phyloP scores from a whole-genome alignment of 75 land plant genomes.

The Cryptomeria japonica region DNA sequence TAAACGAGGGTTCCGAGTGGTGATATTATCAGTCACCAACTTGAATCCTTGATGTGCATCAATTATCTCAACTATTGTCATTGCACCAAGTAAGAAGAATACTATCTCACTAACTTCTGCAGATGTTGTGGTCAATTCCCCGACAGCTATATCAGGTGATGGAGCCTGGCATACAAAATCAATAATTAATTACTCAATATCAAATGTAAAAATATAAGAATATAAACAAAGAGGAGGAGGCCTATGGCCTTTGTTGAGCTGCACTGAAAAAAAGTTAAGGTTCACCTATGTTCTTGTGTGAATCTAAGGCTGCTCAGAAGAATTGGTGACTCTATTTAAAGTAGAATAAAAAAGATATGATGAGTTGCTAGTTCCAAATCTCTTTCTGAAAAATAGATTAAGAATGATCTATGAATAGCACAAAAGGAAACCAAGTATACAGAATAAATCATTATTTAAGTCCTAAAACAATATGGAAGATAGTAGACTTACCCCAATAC shows the following conservation, averaged over 20 bases:
- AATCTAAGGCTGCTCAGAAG: background rate
- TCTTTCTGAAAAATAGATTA: background rate
- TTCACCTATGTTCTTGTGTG: background rate
- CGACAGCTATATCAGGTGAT: slow-evolving; percentile 68
- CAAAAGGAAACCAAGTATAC: background rate
- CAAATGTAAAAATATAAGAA: background rate
- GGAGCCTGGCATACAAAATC: slow-evolving; percentile 63
- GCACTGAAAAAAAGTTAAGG: background rate
- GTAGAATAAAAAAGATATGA: background rate
- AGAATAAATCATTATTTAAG: background rate
- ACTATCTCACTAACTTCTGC: slow-evolving; percentile 96
- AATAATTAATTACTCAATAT: background rate
- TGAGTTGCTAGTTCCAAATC: background rate
- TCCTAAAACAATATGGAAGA: background rate
- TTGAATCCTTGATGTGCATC: slow-evolving; percentile 99
- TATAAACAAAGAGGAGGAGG: background rate
- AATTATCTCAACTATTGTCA: slow-evolving; percentile 98
- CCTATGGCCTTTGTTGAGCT: background rate
- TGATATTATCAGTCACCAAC: slow-evolving; percentile 93
- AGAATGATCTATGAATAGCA: background rate
- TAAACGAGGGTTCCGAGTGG: slow-evolving; percentile 82
- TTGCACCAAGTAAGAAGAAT: slow-evolving; percentile 96
- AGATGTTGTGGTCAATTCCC: slow-evolving; percentile 70
- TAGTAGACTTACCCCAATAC: slow-evolving; percentile 75
- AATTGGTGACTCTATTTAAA: background rate